phyloP scores from a whole-genome alignment of 2,329 filamentous ascomycete species.

The Cordyceps militaris region DNA sequence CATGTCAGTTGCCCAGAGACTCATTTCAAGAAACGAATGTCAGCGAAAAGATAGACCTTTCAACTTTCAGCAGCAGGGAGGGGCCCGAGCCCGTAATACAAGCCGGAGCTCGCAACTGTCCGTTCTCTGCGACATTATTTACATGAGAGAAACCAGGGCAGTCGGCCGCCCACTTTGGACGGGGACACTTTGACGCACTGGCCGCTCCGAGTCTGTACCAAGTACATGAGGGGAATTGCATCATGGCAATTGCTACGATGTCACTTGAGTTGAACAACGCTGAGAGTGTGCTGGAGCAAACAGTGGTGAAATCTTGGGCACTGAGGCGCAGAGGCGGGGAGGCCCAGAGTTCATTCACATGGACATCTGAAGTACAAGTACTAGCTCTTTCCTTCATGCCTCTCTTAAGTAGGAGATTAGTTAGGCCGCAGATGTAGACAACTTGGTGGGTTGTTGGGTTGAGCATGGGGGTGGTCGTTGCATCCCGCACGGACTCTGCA shows the following conservation, averaged over 20 bases:
- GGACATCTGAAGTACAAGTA: not conserved
- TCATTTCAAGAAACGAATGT: not conserved
- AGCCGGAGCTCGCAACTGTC: slow-evolving; percentile 1
- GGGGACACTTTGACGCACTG: not conserved
- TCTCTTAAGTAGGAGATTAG: not conserved
- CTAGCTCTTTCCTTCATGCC: not conserved
- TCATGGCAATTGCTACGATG: not conserved
- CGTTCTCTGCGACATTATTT: not conserved
- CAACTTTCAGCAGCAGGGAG: not conserved
- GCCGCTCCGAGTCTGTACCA: not conserved
- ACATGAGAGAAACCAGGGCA: slow-evolving; percentile 5
- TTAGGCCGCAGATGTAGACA: not conserved
- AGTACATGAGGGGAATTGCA: not conserved
- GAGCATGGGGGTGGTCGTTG: not conserved
- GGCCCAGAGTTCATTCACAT: not conserved
- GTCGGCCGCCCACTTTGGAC: not conserved
- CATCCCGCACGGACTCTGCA: slow-evolving; percentile 1
- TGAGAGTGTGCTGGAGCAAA: not conserved
- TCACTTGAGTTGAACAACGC: not conserved
- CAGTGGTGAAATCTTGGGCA: not conserved
- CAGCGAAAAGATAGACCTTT: not conserved
- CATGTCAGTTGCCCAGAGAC: not conserved
- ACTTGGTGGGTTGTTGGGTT: not conserved
- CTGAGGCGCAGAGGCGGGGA: not conserved
- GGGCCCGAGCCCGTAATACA: not conserved